These are phyloP conservation scores for Colletotrichum liriopes DNA, from an alignment of 2,329 filamentous ascomycete species.

Conservation along the genomic window DNA sequence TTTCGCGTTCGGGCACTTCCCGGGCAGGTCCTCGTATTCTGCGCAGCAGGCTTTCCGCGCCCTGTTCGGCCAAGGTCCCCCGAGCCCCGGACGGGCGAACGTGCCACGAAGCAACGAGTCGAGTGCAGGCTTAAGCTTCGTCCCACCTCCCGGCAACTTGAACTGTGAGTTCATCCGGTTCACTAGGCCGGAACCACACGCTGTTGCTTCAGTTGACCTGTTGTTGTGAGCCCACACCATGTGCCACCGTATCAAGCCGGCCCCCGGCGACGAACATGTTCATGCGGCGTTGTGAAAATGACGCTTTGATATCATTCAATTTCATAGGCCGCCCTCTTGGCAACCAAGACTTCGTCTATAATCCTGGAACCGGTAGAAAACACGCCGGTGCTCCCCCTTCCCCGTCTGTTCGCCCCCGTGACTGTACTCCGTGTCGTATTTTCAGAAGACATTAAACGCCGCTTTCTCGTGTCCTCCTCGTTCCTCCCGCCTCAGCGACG, in stretches of 20 bases:
- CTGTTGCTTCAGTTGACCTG: neutral
- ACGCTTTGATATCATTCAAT: slow-evolving; percentile 28
- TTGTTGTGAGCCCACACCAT: neutral
- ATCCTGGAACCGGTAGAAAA: neutral
- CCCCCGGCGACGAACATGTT: neutral
- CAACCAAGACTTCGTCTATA: slow-evolving; percentile 15
- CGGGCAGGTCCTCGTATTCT: no score
- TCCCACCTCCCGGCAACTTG: neutral
- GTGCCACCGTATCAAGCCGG: neutral
- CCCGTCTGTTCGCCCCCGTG: neutral
- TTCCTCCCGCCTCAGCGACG: slow-evolving; percentile 5
- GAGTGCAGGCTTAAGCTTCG: neutral
- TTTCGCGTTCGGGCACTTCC: no score
- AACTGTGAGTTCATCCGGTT: neutral
- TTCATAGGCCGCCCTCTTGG: slow-evolving; percentile 18
- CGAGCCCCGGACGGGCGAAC: no score
- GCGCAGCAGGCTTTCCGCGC: no score
- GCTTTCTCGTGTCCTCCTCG: slow-evolving; percentile 1
- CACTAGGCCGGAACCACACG: neutral
- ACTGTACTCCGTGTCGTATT: slow-evolving; percentile 4
- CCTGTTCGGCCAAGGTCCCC: no score
- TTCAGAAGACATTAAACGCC: slow-evolving; percentile 32
- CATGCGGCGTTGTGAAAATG: neutral
- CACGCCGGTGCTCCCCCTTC: neutral
- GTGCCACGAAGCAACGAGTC: neutral